Base-by-base conservation (phyloP, 2,329 filamentous ascomycete species). In the Xylariaceae sp. region DNA sequence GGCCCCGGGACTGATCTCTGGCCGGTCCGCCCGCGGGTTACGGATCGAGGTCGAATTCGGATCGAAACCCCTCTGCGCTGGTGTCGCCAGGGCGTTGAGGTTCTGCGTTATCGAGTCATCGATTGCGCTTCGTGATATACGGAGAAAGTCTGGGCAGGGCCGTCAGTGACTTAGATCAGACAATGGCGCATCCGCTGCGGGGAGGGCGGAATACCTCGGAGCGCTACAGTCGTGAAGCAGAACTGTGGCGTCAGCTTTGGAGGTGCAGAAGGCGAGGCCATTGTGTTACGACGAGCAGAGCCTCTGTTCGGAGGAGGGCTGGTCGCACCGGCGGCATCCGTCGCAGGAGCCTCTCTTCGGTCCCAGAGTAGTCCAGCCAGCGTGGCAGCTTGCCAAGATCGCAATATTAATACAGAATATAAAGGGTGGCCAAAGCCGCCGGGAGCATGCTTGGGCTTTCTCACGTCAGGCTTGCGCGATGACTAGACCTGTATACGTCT, bases 51-150 rank as follows among this genome's bases (percentile, higher is more conserved):
- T 94, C 1, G 85, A 89, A 0, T 71, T 64, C 1, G 90, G 84
- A 54, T 94, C 83, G 60, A 94, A 96, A 12, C 78, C 77, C 24
- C 62, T 60, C 28, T 68, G 65, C 10, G 84, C 72, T 0, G 90
- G 90, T 1, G 82, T 89, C 28, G 86, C 65, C 23, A 96, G 73
- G 1, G 87, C 86, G 65, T 96, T 96, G 40, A 98, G 76, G 51
- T 93, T 90, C 53, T 94, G 89, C 1, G 79, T 78, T 53, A 98
- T 96, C 28, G 84, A 87, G 61, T 98, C 92, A 61, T 98, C 92
- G 52, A 95, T 81, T 30, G 83, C 77, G 33, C 77, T 71, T 43
- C 92, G 79, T 8, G 90, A 95, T 45, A 92, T 61, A 24, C 88
- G 83, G 15, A 98, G 73, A 58, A 98, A 98, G 58, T 94, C 92